phyloP scores from a whole-genome alignment of 768 basidiomycete species.

The Lactarius trivialis region DNA sequence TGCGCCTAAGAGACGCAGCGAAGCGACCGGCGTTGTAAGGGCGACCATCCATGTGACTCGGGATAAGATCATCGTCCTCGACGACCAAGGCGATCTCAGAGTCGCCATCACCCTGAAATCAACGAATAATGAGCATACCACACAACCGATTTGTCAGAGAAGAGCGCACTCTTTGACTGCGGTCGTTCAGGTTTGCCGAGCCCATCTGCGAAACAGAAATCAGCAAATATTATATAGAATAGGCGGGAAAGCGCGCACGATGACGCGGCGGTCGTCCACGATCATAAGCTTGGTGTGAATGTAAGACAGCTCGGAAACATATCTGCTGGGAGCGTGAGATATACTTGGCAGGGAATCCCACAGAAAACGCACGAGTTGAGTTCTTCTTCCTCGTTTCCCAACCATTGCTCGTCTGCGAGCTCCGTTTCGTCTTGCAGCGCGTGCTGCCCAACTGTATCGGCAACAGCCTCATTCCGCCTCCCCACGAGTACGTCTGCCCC shows the following conservation, averaged over 20 bases:
- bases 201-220: conserved; percentile 59
- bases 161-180: conserved; percentile 59
- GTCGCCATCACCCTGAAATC: conserved; percentile 74
- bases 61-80: conserved; percentile 78
- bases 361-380: conserved; percentile 54
- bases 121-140: conserved; percentile 10
- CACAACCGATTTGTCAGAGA: not conserved
- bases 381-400: conserved; percentile 80
- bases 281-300: conserved; percentile 92
- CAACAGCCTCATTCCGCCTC: conserved; percentile 54
- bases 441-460: conserved; percentile 80
- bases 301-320: conserved; percentile 74
- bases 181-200: conserved; percentile 88
- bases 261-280: conserved; percentile 85
- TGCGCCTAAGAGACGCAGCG: conserved; percentile 76
- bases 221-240: not conserved
- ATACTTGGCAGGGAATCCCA: not conserved
- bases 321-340: conserved; percentile 40
- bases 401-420: conserved; percentile 75
- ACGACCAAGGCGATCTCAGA: conserved; percentile 92
- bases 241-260: conserved; percentile 44
- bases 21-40: conserved; percentile 70
- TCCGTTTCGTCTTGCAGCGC: conserved; percentile 55
- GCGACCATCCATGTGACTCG: conserved; percentile 70
- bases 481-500: conserved; percentile 43